Evolutionary conservation across 306 rosid genomes (phyloP), one percentile per base, ranked within the genome.

Genomic region (Fragaria ananassa): DNA sequence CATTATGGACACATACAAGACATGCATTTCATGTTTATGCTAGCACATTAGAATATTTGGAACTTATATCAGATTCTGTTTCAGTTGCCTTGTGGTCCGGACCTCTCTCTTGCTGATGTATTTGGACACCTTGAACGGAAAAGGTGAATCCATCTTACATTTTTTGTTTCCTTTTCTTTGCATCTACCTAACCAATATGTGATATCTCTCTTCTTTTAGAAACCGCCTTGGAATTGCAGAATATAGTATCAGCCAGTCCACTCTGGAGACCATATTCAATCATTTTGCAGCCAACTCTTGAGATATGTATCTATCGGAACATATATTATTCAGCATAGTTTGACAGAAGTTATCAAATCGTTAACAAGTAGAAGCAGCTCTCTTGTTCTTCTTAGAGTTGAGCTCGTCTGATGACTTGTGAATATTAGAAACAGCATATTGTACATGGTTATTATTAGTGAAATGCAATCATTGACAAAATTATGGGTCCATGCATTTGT

Each of bases 191-290:
- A 72, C 66, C 71, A 76, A 76, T 80, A 76, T 80, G 57, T 80
- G 78, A 44, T 44, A 46, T 78, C 70, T 74, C 54, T 73, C 54
- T 79, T 61, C 8, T 25, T 54, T 56, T 21, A 94, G 98, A 81
- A 74, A 70, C 51, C 74, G 66, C 74, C 88, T 91, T 58, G 97
- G 90, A 75, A 84, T 94, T 74, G 95, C 97, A 3, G 98, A 94
- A 79, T 94, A 94, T 87, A 94, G 98, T 82, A 81, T 94, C 73
- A 90, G 98, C 85, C 97, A 91, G 75, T 94, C 98, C 41, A 94
- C 97, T 65, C 85, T 91, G 3, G 96, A 94, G 80, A 91, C 98
- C 5, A 94, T 94, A 78, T 94, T 94, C 74, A 94, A 91, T 74
- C 96, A 94, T 84, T 91, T 94, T 83, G 98, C 98, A 12, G 92